A percentile compares a stretch with the other conserved stretches of the same genome.
Evolutionary conservation across 495 filamentous ascomycete species (phyloP).

Genomic region (Penicillium coprophilum): DNA sequence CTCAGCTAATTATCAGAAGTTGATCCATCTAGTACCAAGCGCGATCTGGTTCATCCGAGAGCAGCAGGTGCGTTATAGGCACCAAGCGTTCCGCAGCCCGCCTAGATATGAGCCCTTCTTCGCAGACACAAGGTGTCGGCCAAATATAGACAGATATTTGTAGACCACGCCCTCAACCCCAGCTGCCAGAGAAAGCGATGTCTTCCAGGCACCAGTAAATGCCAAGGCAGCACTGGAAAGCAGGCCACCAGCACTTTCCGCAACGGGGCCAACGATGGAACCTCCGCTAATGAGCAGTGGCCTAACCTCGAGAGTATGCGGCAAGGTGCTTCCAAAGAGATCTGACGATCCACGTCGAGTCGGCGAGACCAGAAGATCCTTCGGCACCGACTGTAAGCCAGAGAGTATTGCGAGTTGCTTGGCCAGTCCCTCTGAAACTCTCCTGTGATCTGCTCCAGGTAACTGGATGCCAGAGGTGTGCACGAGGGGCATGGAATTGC

Average conservation of each 20-base stretch:
- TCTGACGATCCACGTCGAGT: conserved; percentile 2
- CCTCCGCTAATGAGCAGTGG: background rate
- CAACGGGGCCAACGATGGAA: conserved; percentile 1
- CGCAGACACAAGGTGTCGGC: conserved; percentile 17
- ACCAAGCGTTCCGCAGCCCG: background rate
- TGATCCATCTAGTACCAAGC: background rate
- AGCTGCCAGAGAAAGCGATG: conserved; percentile 3
- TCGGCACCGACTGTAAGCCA: background rate
- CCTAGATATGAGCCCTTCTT: conserved; percentile 9
- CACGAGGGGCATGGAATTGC: background rate
- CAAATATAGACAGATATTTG: conserved; percentile 16
- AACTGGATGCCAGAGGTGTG: background rate
- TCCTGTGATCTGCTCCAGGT: background rate
- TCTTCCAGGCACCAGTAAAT: conserved; percentile 14
- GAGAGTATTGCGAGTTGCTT: background rate
- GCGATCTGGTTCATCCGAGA: background rate
- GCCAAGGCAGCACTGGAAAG: conserved; percentile 14
- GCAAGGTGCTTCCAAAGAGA: background rate
- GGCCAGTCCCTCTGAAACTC: background rate
- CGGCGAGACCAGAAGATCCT: background rate
- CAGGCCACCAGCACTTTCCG: conserved; percentile 5
- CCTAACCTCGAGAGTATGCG: background rate
- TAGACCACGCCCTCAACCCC: conserved; percentile 7
- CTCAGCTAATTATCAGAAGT: background rate
- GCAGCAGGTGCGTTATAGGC: background rate